Evolutionary conservation across 2,329 filamentous ascomycete species (phyloP).

Genomic region (Beauveria pseudobassiana): DNA sequence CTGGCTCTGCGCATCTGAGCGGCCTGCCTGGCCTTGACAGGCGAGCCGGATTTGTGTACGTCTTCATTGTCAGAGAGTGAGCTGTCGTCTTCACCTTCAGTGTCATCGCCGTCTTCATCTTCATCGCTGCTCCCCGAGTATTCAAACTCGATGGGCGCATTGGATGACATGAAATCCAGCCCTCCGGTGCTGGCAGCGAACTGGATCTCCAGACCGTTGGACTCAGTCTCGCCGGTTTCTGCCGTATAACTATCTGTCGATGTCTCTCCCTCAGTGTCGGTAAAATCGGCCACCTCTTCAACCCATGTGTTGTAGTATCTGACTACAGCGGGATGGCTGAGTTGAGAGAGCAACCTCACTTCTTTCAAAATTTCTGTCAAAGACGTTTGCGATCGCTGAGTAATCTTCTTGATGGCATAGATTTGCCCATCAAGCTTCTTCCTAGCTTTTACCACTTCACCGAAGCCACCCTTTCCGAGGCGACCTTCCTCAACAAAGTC

Average conservation of each 20-base stretch:
- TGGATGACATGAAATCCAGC: constrained; percentile 89
- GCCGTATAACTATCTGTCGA: constrained; percentile 41
- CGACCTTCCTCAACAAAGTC: constrained; percentile 89
- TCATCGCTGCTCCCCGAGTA: constrained; percentile 46
- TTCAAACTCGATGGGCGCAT: constrained; percentile 71
- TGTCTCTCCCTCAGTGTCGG: constrained; percentile 50
- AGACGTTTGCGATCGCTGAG: constrained; percentile 68
- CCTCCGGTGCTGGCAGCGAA: constrained; percentile 70
- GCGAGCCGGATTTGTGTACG: constrained; percentile 21
- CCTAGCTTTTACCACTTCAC: constrained; percentile 89
- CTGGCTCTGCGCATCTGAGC: constrained; percentile 25
- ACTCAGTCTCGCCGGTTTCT: constrained; percentile 29
- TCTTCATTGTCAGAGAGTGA: constrained; percentile 25
- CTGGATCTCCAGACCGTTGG: constrained; percentile 40
- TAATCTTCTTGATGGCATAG: constrained; percentile 96
- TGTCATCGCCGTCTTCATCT: constrained; percentile 38
- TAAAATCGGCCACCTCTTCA: constrained; percentile 56
- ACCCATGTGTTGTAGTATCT: constrained; percentile 96
- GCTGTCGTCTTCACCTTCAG: constrained; percentile 38
- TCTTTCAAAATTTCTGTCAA: constrained; percentile 78
- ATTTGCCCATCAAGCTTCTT: constrained; percentile 90
- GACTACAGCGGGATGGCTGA: constrained; percentile 81
- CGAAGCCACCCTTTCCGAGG: constrained; percentile 89
- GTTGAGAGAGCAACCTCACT: constrained; percentile 80
- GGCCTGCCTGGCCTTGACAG: constrained; percentile 23